These are phyloP conservation scores for Neurospora sp. DNA, from an alignment of 495 filamentous ascomycete species.

Conservation along the genomic window DNA sequence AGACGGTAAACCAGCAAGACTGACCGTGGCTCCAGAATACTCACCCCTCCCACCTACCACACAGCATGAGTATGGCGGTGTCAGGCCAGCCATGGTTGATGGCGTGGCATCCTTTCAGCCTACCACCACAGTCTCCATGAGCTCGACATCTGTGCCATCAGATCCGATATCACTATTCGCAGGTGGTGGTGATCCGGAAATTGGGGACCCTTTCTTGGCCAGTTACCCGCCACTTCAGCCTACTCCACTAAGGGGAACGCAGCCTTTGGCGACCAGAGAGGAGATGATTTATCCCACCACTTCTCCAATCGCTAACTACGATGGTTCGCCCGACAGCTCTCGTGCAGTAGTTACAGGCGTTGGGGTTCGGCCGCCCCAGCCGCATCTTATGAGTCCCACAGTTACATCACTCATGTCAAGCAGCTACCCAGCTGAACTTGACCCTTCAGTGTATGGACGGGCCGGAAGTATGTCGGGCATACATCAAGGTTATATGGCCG, in stretches of 20 bases:
- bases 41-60: slow-evolving; percentile 24
- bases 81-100: slow-evolving; percentile 20
- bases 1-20: neutral
- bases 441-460: slow-evolving; percentile 6
- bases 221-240: slow-evolving; percentile 33
- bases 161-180: slow-evolving; percentile 19
- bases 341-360: neutral
- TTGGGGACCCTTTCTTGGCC: slow-evolving; percentile 27
- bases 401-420: slow-evolving; percentile 2
- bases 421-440: slow-evolving; percentile 1
- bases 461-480: neutral
- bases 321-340: slow-evolving; percentile 6
- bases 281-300: slow-evolving; percentile 36
- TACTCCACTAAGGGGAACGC: slow-evolving; percentile 22
- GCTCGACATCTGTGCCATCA: slow-evolving; percentile 10
- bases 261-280: slow-evolving; percentile 29
- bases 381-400: slow-evolving; percentile 3
- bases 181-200: slow-evolving; percentile 22
- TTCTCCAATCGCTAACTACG: slow-evolving; percentile 19
- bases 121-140: slow-evolving; percentile 14
- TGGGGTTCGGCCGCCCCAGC: slow-evolving; percentile 3
- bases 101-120: slow-evolving; percentile 18
- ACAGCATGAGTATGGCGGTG: slow-evolving; percentile 22
- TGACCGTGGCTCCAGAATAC: slow-evolving; percentile 14
- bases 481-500: slow-evolving; percentile 4